Percentiles rank a stretch among this genome's conserved stretches.
These are phyloP conservation scores for Leccinum solheimii DNA, from an alignment of 1,284 basidiomycete genomes.

Conservation along the genomic window DNA sequence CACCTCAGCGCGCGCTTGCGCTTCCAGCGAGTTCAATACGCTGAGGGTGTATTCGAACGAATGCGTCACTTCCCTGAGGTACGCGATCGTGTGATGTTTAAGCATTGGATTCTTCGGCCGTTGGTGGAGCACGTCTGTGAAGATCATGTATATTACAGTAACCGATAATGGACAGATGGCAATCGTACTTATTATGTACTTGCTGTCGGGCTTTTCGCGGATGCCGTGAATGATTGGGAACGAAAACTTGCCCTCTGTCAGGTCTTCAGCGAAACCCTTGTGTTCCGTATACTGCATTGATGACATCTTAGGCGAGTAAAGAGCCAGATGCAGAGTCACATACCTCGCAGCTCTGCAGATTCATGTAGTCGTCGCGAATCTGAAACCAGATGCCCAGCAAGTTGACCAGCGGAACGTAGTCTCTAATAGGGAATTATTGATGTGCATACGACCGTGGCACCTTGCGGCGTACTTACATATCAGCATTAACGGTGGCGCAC, in stretches of 20 bases:
- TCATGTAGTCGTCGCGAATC: slow-evolving; percentile 97
- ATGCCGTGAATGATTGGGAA: slow-evolving; percentile 95
- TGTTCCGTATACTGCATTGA: slow-evolving; percentile 73
- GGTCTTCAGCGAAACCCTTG: slow-evolving; percentile 93
- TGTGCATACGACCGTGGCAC: neutral
- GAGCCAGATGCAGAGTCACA: slow-evolving; percentile 11
- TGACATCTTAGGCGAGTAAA: neutral
- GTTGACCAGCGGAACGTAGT: slow-evolving; percentile 90
- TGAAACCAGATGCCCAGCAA: slow-evolving; percentile 94
- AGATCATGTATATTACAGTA: slow-evolving; percentile 1
- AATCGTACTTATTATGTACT: slow-evolving; percentile 77
- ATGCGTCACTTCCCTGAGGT: slow-evolving; percentile 65
- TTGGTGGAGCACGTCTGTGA: slow-evolving; percentile 81
- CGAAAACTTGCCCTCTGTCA: slow-evolving; percentile 95
- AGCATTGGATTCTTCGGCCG: slow-evolving; percentile 74
- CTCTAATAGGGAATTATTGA: slow-evolving; percentile 44
- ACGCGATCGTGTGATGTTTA: slow-evolving; percentile 76
- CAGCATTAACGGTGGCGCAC: slow-evolving; percentile 58
- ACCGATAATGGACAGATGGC: neutral
- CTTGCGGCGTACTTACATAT: slow-evolving; percentile 47
- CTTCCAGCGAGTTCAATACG: slow-evolving; percentile 55
- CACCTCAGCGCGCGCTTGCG: slow-evolving; percentile 41
- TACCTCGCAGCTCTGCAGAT: slow-evolving; percentile 82
- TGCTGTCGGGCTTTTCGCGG: slow-evolving; percentile 67
- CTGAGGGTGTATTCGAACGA: slow-evolving; percentile 71